Conservation (phyloP, 192 early-diverging fungal genomes). For the Podila epicladia region DNA sequence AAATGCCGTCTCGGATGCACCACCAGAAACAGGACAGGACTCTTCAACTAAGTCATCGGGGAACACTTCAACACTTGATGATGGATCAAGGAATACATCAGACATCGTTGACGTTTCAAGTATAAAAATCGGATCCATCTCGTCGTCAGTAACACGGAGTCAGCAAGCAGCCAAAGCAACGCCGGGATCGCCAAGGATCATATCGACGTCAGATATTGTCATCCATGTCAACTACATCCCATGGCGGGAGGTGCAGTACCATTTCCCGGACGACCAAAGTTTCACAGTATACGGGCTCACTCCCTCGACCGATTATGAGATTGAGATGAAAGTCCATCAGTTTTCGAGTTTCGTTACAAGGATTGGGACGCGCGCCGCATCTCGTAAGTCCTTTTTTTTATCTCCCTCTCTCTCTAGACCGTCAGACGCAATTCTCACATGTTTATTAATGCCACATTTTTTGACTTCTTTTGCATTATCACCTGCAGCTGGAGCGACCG, state of each 20-base stretch:
- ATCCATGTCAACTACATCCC: slow-evolving; percentile 51
- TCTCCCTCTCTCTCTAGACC: neutral
- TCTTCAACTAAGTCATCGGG: neutral
- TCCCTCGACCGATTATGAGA: slow-evolving; percentile 49
- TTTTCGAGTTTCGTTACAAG: slow-evolving; percentile 47
- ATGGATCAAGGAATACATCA: neutral
- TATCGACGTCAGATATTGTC: slow-evolving; percentile 47
- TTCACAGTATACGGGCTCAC: slow-evolving; percentile 46
- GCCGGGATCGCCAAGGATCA: slow-evolving; percentile 25
- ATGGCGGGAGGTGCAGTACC: slow-evolving; percentile 47
- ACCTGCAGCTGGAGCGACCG: slow-evolving; percentile 17
- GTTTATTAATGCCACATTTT: slow-evolving; percentile 7
- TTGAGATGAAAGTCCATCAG: slow-evolving; percentile 48
- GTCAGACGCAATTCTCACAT: neutral
- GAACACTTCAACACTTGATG: neutral
- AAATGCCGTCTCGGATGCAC: slow-evolving; percentile 36
- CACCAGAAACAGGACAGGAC: slow-evolving; percentile 7
- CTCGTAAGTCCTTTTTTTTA: slow-evolving; percentile 27
- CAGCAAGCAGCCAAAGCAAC: slow-evolving; percentile 11
- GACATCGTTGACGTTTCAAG: slow-evolving; percentile 38
- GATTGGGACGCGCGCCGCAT: slow-evolving; percentile 44
- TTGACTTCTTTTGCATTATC: neutral
- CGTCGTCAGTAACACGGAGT: slow-evolving; percentile 6
- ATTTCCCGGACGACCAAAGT: slow-evolving; percentile 47
- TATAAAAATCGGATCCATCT: slow-evolving; percentile 38